phyloP scores from a whole-genome alignment of 768 basidiomycete species.

The Hygrophorus pudorinus region DNA sequence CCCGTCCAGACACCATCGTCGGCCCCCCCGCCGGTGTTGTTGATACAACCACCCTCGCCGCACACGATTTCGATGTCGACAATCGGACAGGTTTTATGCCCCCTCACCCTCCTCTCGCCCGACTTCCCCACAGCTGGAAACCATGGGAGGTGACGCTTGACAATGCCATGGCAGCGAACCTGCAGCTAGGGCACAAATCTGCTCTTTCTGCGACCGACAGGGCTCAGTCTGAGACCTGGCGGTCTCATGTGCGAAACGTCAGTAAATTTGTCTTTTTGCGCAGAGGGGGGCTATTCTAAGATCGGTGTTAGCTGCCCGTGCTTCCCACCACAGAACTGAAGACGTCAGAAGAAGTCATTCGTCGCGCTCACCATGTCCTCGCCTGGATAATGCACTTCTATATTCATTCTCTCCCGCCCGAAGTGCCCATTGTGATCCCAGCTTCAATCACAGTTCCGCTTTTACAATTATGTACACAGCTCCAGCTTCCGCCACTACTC shows the following conservation, averaged over 20 bases:
- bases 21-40: conserved; percentile 13
- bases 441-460: conserved; percentile 67
- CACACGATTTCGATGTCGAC: conserved; percentile 89
- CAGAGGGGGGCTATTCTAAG: conserved; percentile 2
- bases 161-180: conserved; percentile 31
- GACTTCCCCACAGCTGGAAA: conserved; percentile 55
- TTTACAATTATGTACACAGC: conserved; percentile 53
- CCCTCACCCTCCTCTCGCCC: conserved; percentile 53
- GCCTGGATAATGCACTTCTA: conserved; percentile 75
- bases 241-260: conserved; percentile 40
- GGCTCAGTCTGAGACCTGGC: conserved; percentile 41
- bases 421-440: conserved; percentile 55
- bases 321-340: conserved; percentile 36
- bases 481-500: conserved; percentile 81
- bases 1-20: conserved; percentile 12
- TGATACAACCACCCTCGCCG: conserved; percentile 44
- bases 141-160: conserved; percentile 62
- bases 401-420: conserved; percentile 53
- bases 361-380: conserved; percentile 70
- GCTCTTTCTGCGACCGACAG: conserved; percentile 29
- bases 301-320: conserved; percentile 36
- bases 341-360: conserved; percentile 47
- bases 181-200: conserved; percentile 56
- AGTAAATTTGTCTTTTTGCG: conserved; percentile 10
- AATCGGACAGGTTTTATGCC: conserved; percentile 89